Conservation (phyloP, 345 rosid species). For the Conringia planisiliqua region DNA sequence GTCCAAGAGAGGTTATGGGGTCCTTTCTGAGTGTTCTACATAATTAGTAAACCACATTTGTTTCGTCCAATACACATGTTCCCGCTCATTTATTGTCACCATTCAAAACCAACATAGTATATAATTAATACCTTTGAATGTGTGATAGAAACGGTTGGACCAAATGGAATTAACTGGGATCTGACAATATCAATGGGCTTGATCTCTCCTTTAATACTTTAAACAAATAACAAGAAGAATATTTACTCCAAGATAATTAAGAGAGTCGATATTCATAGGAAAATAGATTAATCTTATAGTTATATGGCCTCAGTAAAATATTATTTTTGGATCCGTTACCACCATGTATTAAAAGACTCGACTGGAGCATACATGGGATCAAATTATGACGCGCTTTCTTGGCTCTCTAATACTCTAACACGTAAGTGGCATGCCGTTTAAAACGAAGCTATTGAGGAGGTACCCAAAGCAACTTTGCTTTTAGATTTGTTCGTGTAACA, state of each 20-base stretch:
- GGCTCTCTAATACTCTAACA: not conserved
- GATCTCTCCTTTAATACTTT: not conserved
- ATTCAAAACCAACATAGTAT: not conserved
- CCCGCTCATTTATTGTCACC: not conserved
- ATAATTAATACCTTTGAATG: not conserved
- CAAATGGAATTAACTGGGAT: not conserved
- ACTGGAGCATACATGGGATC: not conserved
- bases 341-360: not conserved
- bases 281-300: not conserved
- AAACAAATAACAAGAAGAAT: not conserved
- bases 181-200: not conserved
- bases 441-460: slow-evolving; percentile 11
- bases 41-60: not conserved
- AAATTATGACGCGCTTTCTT: not conserved
- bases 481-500: slow-evolving; percentile 1
- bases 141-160: not conserved
- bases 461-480: not conserved
- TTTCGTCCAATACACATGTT: not conserved
- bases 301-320: not conserved
- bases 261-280: not conserved
- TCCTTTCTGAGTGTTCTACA: too few species aligned
- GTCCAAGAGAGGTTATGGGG: too few species aligned
- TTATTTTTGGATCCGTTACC: not conserved
- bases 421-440: slow-evolving; percentile 28
- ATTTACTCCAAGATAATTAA: not conserved